Percentiles rank a stretch among this genome's conserved stretches.
Conservation (phyloP, 495 filamentous ascomycete species). For the Penicillium diatomitis region DNA sequence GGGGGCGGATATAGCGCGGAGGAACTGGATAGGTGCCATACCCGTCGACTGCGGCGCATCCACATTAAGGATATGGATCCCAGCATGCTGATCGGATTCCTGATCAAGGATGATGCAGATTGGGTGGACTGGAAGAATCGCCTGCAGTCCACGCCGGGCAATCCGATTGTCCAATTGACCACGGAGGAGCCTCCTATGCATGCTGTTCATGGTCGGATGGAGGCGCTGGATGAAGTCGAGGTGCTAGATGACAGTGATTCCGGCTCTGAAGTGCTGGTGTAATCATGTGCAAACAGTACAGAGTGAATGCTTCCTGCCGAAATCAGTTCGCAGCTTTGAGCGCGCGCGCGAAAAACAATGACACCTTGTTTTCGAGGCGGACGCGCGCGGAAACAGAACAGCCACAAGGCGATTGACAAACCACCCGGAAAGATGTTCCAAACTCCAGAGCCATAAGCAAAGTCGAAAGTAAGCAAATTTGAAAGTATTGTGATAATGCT, state of each 20-base stretch:
- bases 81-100: conserved; percentile 96
- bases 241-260: conserved; percentile 70
- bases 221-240: conserved; percentile 85
- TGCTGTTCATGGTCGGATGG: conserved; percentile 47
- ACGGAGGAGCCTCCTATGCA: conserved; percentile 52
- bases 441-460: not conserved
- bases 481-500: conserved; percentile 33
- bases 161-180: conserved; percentile 70
- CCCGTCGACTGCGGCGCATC: conserved; percentile 68
- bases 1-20: conserved; percentile 50
- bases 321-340: no score
- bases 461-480: conserved; percentile 1
- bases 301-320: not conserved
- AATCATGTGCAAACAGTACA: not conserved
- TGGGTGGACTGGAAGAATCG: conserved; percentile 73
- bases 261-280: conserved; percentile 40
- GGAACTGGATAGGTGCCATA: conserved; percentile 81
- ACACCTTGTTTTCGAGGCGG: no score
- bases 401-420: not conserved
- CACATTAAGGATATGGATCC: conserved; percentile 93
- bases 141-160: conserved; percentile 61
- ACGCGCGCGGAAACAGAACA: not conserved
- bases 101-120: conserved; percentile 73
- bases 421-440: not conserved
- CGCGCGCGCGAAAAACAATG: no score